A percentile compares a stretch with the other conserved stretches of the same genome.
Evolutionary conservation across 805 yeast species (phyloP).

Genomic region (Kluyveromyces aestuarii): DNA sequence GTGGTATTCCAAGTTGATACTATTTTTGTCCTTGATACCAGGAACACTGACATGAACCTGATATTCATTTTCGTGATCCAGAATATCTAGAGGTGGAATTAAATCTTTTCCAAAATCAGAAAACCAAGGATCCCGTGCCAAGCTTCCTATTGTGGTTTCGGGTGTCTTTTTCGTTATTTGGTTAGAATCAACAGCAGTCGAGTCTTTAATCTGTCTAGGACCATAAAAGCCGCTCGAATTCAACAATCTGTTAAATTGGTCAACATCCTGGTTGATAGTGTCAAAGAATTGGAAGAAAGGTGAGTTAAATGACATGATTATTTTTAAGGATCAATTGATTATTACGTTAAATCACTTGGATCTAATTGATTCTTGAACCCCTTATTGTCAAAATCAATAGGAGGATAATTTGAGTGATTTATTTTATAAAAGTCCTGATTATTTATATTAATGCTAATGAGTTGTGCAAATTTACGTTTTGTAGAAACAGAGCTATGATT

Average conservation of each 20-base stretch:
- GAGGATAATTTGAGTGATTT: too few species aligned
- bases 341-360: too few species aligned
- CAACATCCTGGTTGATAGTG: conserved; percentile 34
- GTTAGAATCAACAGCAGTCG: conserved; percentile 4
- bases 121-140: conserved; percentile 22
- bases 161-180: conserved; percentile 1
- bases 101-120: conserved; percentile 19
- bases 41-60: conserved; percentile 38
- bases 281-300: conserved; percentile 39
- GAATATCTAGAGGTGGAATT: conserved; percentile 38
- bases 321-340: too few species aligned
- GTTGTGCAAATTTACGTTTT: background rate
- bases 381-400: too few species aligned
- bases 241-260: conserved; percentile 29
- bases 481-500: background rate
- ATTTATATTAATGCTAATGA: too few species aligned
- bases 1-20: conserved; percentile 38
- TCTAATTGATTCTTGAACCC: too few species aligned
- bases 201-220: conserved; percentile 10
- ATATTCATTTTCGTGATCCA: conserved; percentile 35
- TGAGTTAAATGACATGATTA: conserved; percentile 28
- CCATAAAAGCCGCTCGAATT: conserved; percentile 22
- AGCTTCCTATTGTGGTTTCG: conserved; percentile 10
- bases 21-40: conserved; percentile 37
- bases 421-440: too few species aligned